Evolutionary conservation across 2,329 filamentous ascomycete genomes (phyloP), one percentile per base, ranked within the genome.

Genomic region (Berkeleyomyces basicola): DNA sequence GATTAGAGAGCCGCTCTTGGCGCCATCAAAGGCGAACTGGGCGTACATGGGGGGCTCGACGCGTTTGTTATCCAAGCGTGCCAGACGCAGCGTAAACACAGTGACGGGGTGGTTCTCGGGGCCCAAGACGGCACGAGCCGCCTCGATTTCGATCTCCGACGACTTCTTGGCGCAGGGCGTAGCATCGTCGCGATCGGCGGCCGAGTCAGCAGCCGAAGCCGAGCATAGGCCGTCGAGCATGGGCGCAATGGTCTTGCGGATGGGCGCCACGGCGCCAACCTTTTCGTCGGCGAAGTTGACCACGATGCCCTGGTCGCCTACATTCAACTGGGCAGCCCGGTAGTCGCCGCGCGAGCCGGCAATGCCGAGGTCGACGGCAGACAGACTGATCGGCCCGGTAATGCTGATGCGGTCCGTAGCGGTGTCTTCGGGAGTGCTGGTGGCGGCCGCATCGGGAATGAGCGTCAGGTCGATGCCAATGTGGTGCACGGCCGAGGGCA

Each of bases 11-110:
- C 63, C 63, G 31, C 51, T 49, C 16, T 61, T 59, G 6, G 59
- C 42, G 23, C 63, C 59, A 23, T 64, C 63, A 55, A 64, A 64
- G 40, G 63, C 63, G 39, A 64, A 64, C 44, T 62, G 63, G 9
- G 63, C 59, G 14, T 61, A 44, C 51, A 64, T 61, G 7, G 53
- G 53, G 23, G 63, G 63, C 31, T 61, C 59, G 16, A 64, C 59
- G 10, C 9, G 31, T 37, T 62, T 64, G 14, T 61, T 36, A 11
- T 61, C 63, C 2, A 64, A 53, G 33, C 57, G 43, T 5, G 59
- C 16, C 6, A 64, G 16, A 23, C 60, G 61, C 40, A 64, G n/a
- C 11, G 63, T 59, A 23, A 64, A 64, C 11, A 64, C 49, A 5
- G 63, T 64, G 31, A 64, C 59, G 11, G 61, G 59, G 42, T 58